A percentile compares a stretch with the other conserved stretches of the same genome.
Conservation (phyloP, 208 protist species). For the Jaenimonas drosophilae region DNA sequence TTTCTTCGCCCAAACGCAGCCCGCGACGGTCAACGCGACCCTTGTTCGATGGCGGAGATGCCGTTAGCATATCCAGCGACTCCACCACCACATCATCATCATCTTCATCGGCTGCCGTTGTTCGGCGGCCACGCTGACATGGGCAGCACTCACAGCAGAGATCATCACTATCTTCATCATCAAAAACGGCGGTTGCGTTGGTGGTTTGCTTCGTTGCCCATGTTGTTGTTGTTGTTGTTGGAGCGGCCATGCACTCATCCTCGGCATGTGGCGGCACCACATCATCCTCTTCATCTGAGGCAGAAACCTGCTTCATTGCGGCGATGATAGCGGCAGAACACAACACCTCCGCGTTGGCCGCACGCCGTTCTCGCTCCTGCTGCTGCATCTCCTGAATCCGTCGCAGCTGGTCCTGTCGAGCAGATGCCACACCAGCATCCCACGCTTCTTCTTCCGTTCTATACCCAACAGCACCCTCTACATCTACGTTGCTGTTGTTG, state of each 20-base stretch:
- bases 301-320: too few species aligned
- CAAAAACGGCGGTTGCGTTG: background rate
- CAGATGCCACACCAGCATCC: background rate
- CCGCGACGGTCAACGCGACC: background rate
- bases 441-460: too few species aligned
- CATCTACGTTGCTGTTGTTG: background rate
- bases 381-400: background rate
- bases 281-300: background rate
- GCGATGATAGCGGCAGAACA: background rate
- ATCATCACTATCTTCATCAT: conserved; percentile 5
- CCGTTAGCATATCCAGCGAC: conserved; percentile 1
- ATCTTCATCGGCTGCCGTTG: background rate
- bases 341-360: background rate
- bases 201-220: background rate
- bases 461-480: too few species aligned
- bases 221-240: background rate
- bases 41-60: background rate
- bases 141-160: conserved; percentile 44
- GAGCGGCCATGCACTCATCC: too few species aligned
- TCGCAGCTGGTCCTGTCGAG: background rate
- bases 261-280: background rate
- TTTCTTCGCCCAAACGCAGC: too few species aligned
- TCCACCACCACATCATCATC: background rate
- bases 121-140: conserved; percentile 8
- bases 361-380: background rate